These are phyloP conservation scores for Tanozyma kutaoensis DNA, from an alignment of 805 yeast genomes.

Conservation along the genomic window DNA sequence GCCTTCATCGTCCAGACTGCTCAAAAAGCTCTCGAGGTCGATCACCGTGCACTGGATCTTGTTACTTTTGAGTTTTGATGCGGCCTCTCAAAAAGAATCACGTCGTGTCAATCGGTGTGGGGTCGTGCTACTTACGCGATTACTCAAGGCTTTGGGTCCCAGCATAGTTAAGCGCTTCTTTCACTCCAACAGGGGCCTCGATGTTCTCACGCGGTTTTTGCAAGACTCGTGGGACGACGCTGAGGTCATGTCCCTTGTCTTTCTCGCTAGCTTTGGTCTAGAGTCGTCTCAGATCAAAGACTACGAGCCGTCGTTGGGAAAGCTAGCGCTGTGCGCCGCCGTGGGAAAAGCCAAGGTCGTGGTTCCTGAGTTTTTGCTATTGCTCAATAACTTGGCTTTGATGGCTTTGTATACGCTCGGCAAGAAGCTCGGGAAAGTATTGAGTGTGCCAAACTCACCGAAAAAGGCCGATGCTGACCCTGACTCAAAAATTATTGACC, in stretches of 20 bases:
- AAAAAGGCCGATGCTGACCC: constrained; percentile 3
- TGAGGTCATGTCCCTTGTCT: constrained; percentile 25
- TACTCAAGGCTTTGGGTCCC: constrained; percentile 33
- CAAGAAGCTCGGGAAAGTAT: constrained; percentile 15
- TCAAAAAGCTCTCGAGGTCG: constrained; percentile 34
- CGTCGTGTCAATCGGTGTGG: constrained; percentile 17
- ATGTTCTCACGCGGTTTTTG: constrained; percentile 30
- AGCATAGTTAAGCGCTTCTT: constrained; percentile 35
- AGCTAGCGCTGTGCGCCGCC: constrained; percentile 4
- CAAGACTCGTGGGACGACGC: constrained; percentile 36
- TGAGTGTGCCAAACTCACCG: constrained; percentile 23
- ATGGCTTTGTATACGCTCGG: constrained; percentile 18
- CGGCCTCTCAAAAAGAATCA: constrained; percentile 1
- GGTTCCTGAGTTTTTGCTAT: constrained; percentile 34
- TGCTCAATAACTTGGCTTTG: constrained; percentile 17
- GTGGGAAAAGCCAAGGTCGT: not conserved
- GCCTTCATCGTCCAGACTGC: constrained; percentile 19
- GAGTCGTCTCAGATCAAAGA: constrained; percentile 4
- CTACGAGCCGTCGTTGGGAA: constrained; percentile 2
- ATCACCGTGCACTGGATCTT: constrained; percentile 57
- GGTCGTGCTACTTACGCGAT: constrained; percentile 33
- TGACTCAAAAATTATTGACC: constrained; percentile 9
- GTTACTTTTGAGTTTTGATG: constrained; percentile 29
- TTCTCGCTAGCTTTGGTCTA: constrained; percentile 34
- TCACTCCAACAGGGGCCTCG: constrained; percentile 34